Percentiles rank a stretch among this genome's conserved stretches.
Conservation (phyloP, 169 alveolate genomes). For the Perkinsus marinus region DNA sequence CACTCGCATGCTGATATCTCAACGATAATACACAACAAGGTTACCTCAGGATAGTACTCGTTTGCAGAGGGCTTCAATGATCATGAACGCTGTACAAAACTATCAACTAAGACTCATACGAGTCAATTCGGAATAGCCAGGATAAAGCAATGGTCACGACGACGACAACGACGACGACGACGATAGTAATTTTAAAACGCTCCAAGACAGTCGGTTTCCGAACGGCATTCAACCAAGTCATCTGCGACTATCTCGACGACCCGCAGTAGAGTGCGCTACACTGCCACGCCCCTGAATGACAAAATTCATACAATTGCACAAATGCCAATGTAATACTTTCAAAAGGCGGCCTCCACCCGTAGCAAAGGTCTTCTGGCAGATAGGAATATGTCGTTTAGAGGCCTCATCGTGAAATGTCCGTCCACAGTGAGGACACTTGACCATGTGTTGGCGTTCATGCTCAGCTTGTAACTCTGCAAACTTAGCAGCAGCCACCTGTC, state of each 20-base stretch:
- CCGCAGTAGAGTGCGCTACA: background rate
- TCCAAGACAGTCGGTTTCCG: background rate
- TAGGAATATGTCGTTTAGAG: constrained; percentile 62
- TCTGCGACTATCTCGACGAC: background rate
- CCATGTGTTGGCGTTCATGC: background rate
- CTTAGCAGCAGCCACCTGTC: background rate
- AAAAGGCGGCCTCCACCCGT: background rate
- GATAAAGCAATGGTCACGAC: background rate
- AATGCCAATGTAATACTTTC: background rate
- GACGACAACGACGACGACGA: background rate
- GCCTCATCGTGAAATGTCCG: constrained; percentile 61
- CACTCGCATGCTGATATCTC: too few relatives aligned
- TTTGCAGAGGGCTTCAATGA: background rate
- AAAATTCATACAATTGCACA: too few relatives aligned
- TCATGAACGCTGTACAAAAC: background rate
- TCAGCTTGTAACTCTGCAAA: background rate
- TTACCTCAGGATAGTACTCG: background rate
- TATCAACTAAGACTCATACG: background rate
- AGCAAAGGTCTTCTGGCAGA: constrained; percentile 41
- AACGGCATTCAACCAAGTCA: background rate
- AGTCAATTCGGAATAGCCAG: background rate
- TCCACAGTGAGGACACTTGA: constrained; percentile 47
- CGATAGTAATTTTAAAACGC: background rate
- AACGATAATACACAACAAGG: too few relatives aligned
- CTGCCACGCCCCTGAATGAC: background rate